phyloP scores from a whole-genome alignment of 192 early-diverging fungal genomes.

The Podila epicladia region DNA sequence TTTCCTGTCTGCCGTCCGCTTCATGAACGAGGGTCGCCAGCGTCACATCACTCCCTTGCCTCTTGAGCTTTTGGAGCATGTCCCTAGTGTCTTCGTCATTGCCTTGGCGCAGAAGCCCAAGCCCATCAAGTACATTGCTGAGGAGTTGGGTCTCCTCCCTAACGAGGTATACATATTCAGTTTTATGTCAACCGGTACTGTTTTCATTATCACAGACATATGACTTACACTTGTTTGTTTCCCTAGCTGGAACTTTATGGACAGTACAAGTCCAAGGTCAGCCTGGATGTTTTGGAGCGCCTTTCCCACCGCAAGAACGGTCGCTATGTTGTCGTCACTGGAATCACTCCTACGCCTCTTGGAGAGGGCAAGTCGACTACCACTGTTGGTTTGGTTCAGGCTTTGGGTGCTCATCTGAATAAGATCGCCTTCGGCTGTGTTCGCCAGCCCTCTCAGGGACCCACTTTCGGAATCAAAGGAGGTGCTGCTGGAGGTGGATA shows the following conservation, averaged over 20 bases:
- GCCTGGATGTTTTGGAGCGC: slow-evolving; percentile 82
- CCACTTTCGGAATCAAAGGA: slow-evolving; percentile 99
- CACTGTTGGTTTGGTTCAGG: slow-evolving; percentile 93
- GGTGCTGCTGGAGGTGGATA: slow-evolving; percentile 98
- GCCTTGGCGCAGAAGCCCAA: slow-evolving; percentile 92
- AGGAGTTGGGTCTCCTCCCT: slow-evolving; percentile 84
- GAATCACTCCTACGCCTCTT: slow-evolving; percentile 97
- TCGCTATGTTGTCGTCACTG: slow-evolving; percentile 95
- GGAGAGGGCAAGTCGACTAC: slow-evolving; percentile 99
- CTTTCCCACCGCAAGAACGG: slow-evolving; percentile 84
- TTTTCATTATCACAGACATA: too few relatives aligned
- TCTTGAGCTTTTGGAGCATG: slow-evolving; percentile 76
- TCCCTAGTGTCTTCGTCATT: slow-evolving; percentile 96
- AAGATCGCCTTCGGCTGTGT: slow-evolving; percentile 95
- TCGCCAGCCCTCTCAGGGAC: slow-evolving; percentile 98
- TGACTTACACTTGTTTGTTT: too few relatives aligned
- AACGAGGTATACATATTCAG: slow-evolving; percentile 61
- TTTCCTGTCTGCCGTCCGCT: slow-evolving; percentile 78
- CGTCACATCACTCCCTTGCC: slow-evolving; percentile 64
- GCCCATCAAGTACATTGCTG: slow-evolving; percentile 77
- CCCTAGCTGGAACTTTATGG: slow-evolving; percentile 89
- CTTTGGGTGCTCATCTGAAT: slow-evolving; percentile 93
- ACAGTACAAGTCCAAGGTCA: slow-evolving; percentile 89
- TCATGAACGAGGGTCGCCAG: slow-evolving; percentile 60
- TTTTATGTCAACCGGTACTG: too few relatives aligned